These are phyloP conservation scores for Geotrichum fermentans DNA, from an alignment of 1,139 yeast species.

Conservation along the genomic window DNA sequence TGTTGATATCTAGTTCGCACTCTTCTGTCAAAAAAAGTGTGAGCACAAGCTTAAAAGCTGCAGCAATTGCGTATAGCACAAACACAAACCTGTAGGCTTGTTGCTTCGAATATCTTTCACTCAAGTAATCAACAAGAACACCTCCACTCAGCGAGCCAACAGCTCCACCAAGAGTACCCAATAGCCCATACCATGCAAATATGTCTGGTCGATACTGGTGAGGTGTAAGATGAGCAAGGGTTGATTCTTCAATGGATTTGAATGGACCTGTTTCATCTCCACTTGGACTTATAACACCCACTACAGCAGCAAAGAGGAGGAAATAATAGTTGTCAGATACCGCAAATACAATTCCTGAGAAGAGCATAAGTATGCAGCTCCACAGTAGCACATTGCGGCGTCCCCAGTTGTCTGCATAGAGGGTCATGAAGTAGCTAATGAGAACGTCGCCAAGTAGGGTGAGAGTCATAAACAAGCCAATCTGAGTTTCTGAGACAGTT, in stretches of 20 bases:
- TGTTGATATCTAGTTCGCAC: slow-evolving; percentile 44
- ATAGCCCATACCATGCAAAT: slow-evolving; percentile 64
- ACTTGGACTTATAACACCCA: slow-evolving; percentile 78
- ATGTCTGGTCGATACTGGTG: slow-evolving; percentile 63
- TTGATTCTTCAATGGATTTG: slow-evolving; percentile 81
- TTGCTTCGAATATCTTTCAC: slow-evolving; percentile 34
- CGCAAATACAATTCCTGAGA: slow-evolving; percentile 64
- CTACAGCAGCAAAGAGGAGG: slow-evolving; percentile 57
- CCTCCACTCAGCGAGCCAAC: slow-evolving; percentile 70
- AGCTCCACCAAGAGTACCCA: slow-evolving; percentile 73
- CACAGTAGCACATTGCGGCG: slow-evolving; percentile 58
- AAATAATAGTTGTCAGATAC: slow-evolving; percentile 47
- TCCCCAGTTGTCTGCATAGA: slow-evolving; percentile 77
- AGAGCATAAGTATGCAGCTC: slow-evolving; percentile 67
- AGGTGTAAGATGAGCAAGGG: slow-evolving; percentile 75
- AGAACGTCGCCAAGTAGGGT: slow-evolving; percentile 31
- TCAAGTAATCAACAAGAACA: slow-evolving; percentile 46
- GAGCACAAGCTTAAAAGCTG: slow-evolving; percentile 50
- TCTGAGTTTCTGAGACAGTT: slow-evolving; percentile 49
- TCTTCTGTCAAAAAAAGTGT: slow-evolving; percentile 52
- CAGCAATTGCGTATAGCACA: slow-evolving; percentile 52
- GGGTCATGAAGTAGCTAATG: slow-evolving; percentile 40
- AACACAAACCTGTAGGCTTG: slow-evolving; percentile 58
- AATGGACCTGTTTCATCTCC: slow-evolving; percentile 95
- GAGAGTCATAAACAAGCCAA: slow-evolving; percentile 79